phyloP scores from a whole-genome alignment of 2,329 filamentous ascomycete genomes.

The Pseudocercospora pini-densiflorae region DNA sequence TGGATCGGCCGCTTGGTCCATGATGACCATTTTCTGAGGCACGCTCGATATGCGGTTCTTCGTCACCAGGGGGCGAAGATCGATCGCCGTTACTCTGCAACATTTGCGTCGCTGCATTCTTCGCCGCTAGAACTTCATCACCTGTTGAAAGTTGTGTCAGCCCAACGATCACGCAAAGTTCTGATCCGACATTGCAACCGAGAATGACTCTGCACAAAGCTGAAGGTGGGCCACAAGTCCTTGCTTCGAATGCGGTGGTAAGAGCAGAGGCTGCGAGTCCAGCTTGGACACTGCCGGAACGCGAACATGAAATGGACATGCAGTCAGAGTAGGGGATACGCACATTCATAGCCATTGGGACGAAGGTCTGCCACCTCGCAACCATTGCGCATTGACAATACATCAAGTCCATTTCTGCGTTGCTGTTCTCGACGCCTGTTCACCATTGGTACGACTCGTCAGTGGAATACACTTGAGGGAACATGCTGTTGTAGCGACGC shows the following conservation, averaged over 20 bases:
- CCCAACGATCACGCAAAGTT: neutral
- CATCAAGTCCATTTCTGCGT: constrained; percentile 38
- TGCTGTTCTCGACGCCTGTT: constrained; percentile 33
- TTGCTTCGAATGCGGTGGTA: neutral
- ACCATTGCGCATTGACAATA: constrained; percentile 33
- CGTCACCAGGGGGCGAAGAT: neutral
- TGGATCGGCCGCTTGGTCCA: neutral
- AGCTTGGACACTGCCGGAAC: neutral
- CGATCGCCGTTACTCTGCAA: constrained; percentile 1
- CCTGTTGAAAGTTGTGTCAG: neutral
- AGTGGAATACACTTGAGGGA: neutral
- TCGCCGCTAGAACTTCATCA: constrained; percentile 19
- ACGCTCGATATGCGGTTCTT: neutral
- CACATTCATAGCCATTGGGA: constrained; percentile 36
- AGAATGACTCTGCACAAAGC: neutral
- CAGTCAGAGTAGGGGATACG: neutral
- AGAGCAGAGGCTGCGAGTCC: neutral
- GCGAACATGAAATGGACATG: neutral
- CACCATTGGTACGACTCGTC: neutral
- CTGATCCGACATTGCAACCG: neutral
- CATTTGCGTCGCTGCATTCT: constrained; percentile 15
- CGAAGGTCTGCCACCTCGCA: constrained; percentile 36
- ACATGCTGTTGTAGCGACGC: neutral
- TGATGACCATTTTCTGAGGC: constrained; percentile 1
- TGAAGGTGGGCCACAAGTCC: neutral